Base-by-base conservation (phyloP, 495 filamentous ascomycete species). In the Penicillium psychrofluorescens region DNA sequence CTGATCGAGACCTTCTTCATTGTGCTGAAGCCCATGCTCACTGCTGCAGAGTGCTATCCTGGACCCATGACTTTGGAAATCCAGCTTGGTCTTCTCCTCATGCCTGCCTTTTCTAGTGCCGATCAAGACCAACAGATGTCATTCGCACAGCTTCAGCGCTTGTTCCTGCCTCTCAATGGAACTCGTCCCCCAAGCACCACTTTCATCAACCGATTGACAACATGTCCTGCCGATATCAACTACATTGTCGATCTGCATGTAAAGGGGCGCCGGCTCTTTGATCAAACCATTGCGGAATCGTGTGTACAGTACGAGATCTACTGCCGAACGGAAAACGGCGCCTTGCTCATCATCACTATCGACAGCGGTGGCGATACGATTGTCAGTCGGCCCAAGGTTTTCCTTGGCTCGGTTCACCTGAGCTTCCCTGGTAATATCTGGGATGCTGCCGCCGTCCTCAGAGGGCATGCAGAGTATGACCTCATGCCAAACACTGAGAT, bases 341-440 rank as follows among this genome's bases (percentile, higher is more conserved):
- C 54, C 2, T 36, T 44, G 0, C 71, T 83, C 44, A 43, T 72
- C 11, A 60, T 85, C 7, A 63, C 68, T 2, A 59, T 84, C n/a
- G 61, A 78, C 51, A 64, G 61, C 4, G 51, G 55, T 10, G 65
- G 70, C 6, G 40, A 50, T 8, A 46, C 48, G 32, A 48, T 38
- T 0, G 36, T 68, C 16, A 51, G 44, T 5, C 42, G 52, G 0
- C 41, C 58, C 7, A 40, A 36, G 11, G 27, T 35, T 27, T 29
- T n/a, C 0, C 44, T 63, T 0, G 71, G 67, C 1, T 51, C 50
- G 1, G 49, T 67, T 6, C 61, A 71, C 37, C 45, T 70, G 1
- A 70, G 72, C 38, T 74, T 67, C 38, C 72, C 74, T 1, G 59
- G 48, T 4, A 49, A 60, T 3, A 57, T 60, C 10, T 78, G 73